Evolutionary conservation across 805 yeast species (phyloP), one percentile per base, ranked within the genome.

Genomic region (Millerago galiae): DNA sequence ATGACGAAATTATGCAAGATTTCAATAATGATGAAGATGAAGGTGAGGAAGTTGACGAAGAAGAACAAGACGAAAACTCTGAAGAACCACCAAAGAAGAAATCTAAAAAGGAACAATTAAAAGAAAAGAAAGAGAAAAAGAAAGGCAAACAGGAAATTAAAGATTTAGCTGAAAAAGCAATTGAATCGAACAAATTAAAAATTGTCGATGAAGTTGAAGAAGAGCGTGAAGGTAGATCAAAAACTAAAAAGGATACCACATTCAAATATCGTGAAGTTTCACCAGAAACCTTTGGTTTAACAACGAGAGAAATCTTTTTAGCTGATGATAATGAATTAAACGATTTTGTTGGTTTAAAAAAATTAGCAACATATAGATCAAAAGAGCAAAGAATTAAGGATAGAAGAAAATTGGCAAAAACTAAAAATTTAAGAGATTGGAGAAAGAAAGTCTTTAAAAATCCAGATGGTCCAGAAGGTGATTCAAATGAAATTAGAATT

Each of bases 261-360:
- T 91, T 93, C 72, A 81, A 79, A 54, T 93, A 93, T 60, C 77
- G 97, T 55, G 95, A 89, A 54, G 98, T 93, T 4, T 89, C 96
- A 1, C 97, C 99, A 8, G 98, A 93, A 56, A 68, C 89, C 9
- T 93, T 77, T 65, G 98, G 98, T 11, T 71, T 93, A 38, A 72
- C 85, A 0, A 75, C 93, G 0, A 73, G 93, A 48, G 99, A 93
- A 54, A 93, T 93, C 37, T 69, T 93, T 41, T 66, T 87, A 45
- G 99, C 99, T 12, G 91, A 86, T 56, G 99, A 93, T 60, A 72
- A 74, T 47, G 84, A 83, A 38, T 71, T 93, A 62, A 93, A 93
- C 63, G 83, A 81, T 43, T 89, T 72, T 55, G 81, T 89, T 44
- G 93, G 96, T 17, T 67, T 93, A 54, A 91, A 91, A 69, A 90